These are phyloP conservation scores for Diaporthe citri DNA, from an alignment of 2,329 filamentous ascomycete species.

Conservation along the genomic window DNA sequence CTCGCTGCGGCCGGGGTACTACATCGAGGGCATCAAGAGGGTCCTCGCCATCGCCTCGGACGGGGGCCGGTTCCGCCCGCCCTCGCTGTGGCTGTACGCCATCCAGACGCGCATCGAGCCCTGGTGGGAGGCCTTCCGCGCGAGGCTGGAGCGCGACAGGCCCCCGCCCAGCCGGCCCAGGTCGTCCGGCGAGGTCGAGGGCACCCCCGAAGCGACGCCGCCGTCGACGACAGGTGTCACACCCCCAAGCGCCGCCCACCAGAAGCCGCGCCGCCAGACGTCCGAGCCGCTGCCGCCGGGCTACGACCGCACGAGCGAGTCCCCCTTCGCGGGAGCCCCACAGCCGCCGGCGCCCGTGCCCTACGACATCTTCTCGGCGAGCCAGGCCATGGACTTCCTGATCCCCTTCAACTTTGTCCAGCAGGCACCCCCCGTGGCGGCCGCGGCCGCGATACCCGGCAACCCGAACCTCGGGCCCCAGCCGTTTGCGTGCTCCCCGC, in stretches of 20 bases:
- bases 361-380: slow-evolving; percentile 28
- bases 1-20: slow-evolving; percentile 25
- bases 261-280: not conserved
- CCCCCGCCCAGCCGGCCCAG: slow-evolving; percentile 4
- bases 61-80: slow-evolving; percentile 28
- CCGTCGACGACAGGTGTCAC: not conserved
- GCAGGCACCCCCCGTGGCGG: not conserved
- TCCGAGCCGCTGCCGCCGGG: slow-evolving; percentile 1
- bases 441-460: not conserved
- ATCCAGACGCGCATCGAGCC: slow-evolving; percentile 34
- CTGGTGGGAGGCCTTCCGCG: slow-evolving; percentile 31
- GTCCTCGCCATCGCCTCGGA: slow-evolving; percentile 14
- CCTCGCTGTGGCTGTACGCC: slow-evolving; percentile 38
- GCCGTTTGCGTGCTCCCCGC: not conserved
- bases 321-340: not conserved
- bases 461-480: not conserved
- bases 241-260: no score
- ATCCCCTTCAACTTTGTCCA: slow-evolving; percentile 14
- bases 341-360: not conserved
- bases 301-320: not conserved
- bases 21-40: slow-evolving; percentile 29
- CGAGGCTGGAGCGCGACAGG: slow-evolving; percentile 21
- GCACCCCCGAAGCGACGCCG: not conserved
- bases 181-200: not conserved
- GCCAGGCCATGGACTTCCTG: not conserved